Percentiles rank a stretch among this genome's conserved stretches.
Conservation (phyloP, 176 grass and related monocot species). For the Elaeis guineensis region DNA sequence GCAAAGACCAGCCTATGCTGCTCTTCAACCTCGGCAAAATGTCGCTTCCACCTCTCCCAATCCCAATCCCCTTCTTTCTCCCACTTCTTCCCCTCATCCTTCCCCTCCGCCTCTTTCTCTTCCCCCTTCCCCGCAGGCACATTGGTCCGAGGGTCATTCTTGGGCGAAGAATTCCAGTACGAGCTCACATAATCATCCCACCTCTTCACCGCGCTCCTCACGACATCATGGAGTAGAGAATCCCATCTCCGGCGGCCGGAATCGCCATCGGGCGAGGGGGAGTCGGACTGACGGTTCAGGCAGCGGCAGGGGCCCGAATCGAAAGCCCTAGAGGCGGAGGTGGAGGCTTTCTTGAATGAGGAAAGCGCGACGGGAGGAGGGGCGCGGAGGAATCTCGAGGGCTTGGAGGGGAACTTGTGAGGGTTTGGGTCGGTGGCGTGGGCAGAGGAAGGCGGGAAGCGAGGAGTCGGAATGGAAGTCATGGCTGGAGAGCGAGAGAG, state of each 20-base stretch:
- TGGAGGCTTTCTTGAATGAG: neutral
- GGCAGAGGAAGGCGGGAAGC: neutral
- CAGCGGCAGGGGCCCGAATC: neutral
- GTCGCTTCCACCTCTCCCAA: slow-evolving; percentile 80
- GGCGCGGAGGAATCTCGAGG: neutral
- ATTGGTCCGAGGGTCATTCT: neutral
- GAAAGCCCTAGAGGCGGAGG: neutral
- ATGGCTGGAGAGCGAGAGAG: neutral
- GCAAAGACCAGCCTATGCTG: slow-evolving; percentile 53
- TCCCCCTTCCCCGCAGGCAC: slow-evolving; percentile 12
- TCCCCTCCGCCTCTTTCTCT: slow-evolving; percentile 20
- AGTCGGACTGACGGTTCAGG: neutral
- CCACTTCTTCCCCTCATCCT: slow-evolving; percentile 8
- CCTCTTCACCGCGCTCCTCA: slow-evolving; percentile 44
- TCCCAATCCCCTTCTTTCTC: slow-evolving; percentile 55
- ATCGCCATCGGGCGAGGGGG: slow-evolving; percentile 14
- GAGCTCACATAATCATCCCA: slow-evolving; percentile 53
- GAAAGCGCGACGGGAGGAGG: neutral
- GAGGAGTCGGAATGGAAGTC: slow-evolving; percentile 5
- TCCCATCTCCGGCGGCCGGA: slow-evolving; percentile 50
- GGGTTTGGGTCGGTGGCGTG: neutral
- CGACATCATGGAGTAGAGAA: slow-evolving; percentile 49
- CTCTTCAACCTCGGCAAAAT: slow-evolving; percentile 64
- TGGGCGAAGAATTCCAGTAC: slow-evolving; percentile 27
- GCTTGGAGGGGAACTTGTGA: neutral